phyloP scores from a whole-genome alignment of 345 rosid species.

The Gossypium anomalum region DNA sequence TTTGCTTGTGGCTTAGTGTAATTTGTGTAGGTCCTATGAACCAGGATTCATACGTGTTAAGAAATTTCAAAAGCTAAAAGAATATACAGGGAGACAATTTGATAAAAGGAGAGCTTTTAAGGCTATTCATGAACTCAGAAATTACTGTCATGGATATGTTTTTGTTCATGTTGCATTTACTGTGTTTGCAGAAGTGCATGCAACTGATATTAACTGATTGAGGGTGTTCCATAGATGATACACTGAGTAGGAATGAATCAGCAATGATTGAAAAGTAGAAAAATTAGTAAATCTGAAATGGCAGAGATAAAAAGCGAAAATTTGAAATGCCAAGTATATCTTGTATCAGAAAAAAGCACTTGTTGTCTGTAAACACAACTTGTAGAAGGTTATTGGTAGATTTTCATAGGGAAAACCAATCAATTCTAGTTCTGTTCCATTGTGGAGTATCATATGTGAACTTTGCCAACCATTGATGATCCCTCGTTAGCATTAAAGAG shows the following conservation, averaged over 20 bases:
- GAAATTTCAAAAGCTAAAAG: background rate
- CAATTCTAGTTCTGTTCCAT: no score
- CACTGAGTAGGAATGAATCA: background rate
- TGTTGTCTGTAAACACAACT: background rate
- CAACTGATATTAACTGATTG: background rate
- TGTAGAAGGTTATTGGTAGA: no score
- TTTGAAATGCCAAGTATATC: background rate
- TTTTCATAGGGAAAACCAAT: no score
- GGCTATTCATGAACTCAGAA: background rate
- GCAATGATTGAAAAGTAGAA: background rate
- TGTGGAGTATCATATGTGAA: no score
- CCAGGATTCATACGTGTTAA: background rate
- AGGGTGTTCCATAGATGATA: background rate
- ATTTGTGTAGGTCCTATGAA: conserved; percentile 1
- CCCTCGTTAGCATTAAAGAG: no score
- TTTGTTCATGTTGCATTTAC: background rate
- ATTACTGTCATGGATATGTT: background rate
- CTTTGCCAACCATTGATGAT: no score
- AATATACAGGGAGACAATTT: background rate
- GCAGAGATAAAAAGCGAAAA: background rate
- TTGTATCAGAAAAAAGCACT: background rate
- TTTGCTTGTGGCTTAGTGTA: conserved; percentile 4
- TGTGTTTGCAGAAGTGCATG: background rate
- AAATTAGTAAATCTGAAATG: background rate
- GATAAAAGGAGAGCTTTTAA: background rate